phyloP scores from a whole-genome alignment of 768 basidiomycete species.

The Sutorius australiensis region DNA sequence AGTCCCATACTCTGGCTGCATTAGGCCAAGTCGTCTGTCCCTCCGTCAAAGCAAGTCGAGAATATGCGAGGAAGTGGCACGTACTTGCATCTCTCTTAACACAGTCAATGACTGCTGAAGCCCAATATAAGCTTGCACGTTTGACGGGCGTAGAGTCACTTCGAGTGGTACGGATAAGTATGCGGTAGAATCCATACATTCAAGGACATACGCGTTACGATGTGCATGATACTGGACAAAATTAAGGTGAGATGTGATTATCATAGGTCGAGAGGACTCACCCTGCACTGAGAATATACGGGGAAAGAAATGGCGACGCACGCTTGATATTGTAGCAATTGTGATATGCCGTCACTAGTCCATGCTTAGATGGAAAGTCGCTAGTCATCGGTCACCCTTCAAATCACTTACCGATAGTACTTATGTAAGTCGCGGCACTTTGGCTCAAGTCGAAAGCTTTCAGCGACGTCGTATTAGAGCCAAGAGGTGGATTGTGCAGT shows the following conservation, averaged over 20 bases:
- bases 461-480: slow-evolving; percentile 43
- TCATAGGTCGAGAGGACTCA: slow-evolving; percentile 35
- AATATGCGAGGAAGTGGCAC: slow-evolving; percentile 13
- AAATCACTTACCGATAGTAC: slow-evolving; percentile 51
- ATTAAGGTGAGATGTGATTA: neutral
- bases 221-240: slow-evolving; percentile 67
- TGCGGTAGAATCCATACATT: neutral
- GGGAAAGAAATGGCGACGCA: slow-evolving; percentile 62
- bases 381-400: neutral
- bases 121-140: slow-evolving; percentile 64
- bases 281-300: slow-evolving; percentile 70
- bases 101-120: slow-evolving; percentile 61
- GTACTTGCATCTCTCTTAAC: slow-evolving; percentile 65
- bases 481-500: slow-evolving; percentile 38
- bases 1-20: slow-evolving; percentile 59
- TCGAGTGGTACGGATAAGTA: slow-evolving; percentile 12
- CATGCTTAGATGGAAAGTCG: slow-evolving; percentile 3
- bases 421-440: slow-evolving; percentile 67
- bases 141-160: slow-evolving; percentile 73
- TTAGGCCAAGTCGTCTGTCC: slow-evolving; percentile 66
- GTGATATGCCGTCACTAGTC: slow-evolving; percentile 49
- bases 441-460: slow-evolving; percentile 76
- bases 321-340: slow-evolving; percentile 59
- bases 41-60: slow-evolving; percentile 9
- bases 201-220: slow-evolving; percentile 56